These are phyloP conservation scores for Amanita exitialis DNA, from an alignment of 768 basidiomycete species.

Conservation along the genomic window DNA sequence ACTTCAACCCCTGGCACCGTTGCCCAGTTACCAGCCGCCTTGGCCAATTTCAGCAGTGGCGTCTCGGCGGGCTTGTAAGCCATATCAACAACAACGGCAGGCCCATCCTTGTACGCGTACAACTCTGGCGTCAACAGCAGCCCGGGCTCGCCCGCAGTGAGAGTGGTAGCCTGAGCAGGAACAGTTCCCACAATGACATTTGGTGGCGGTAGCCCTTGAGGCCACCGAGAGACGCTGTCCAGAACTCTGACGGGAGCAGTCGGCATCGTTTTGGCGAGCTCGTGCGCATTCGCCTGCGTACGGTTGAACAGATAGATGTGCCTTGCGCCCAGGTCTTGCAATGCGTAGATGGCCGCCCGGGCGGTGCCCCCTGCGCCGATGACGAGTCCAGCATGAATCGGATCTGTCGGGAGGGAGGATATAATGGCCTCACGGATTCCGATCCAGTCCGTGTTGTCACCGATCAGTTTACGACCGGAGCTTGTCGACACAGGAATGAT, in stretches of 20 bases:
- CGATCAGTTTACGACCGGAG: slow-evolving; percentile 43
- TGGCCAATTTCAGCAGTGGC: slow-evolving; percentile 64
- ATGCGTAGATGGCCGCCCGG: slow-evolving; percentile 88
- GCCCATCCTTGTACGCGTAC: slow-evolving; percentile 39
- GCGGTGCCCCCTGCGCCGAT: slow-evolving; percentile 95
- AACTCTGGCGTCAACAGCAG: slow-evolving; percentile 47
- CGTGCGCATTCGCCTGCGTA: slow-evolving; percentile 63
- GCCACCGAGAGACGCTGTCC: slow-evolving; percentile 46
- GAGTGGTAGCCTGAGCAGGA: slow-evolving; percentile 55
- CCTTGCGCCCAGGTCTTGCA: slow-evolving; percentile 56
- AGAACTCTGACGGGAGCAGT: slow-evolving; percentile 50
- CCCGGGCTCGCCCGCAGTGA: slow-evolving; percentile 15
- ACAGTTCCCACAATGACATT: slow-evolving; percentile 84
- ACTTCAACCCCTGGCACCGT: slow-evolving; percentile 76
- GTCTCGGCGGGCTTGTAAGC: slow-evolving; percentile 88
- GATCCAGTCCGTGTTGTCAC: slow-evolving; percentile 96
- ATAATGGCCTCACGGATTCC: slow-evolving; percentile 62
- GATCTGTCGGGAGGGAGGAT: slow-evolving; percentile 26
- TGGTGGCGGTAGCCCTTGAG: slow-evolving; percentile 34
- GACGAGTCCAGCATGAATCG: slow-evolving; percentile 54
- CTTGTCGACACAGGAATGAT: slow-evolving; percentile 50
- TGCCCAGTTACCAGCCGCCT: slow-evolving; percentile 47
- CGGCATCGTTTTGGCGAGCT: slow-evolving; percentile 61
- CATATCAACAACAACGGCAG: slow-evolving; percentile 81
- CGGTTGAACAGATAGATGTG: slow-evolving; percentile 85